These are phyloP conservation scores for Dovyalis caffra DNA, from an alignment of 345 rosid genomes.

Conservation along the genomic window DNA sequence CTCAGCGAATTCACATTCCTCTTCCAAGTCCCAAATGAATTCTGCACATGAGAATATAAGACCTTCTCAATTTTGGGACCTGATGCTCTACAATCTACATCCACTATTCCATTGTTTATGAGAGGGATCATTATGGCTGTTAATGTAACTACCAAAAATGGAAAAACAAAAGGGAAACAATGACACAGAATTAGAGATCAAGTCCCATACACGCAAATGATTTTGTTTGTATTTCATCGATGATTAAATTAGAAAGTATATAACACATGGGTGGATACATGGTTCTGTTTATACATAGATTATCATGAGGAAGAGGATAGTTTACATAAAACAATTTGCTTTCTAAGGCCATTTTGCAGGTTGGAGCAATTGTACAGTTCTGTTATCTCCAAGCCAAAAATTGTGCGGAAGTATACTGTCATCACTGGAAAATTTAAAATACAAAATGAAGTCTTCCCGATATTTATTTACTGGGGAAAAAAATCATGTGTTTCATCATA, in stretches of 20 bases:
- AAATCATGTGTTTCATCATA: background rate
- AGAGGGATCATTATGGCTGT: too few species aligned
- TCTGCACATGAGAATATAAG: too few species aligned
- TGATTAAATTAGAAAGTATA: constrained; percentile 1
- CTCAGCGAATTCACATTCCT: too few species aligned
- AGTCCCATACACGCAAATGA: background rate
- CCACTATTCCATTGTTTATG: too few species aligned
- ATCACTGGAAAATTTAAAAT: constrained; percentile 11
- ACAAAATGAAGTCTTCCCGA: background rate
- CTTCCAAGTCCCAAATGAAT: too few species aligned
- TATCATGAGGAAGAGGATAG: background rate
- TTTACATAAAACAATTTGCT: constrained; percentile 9
- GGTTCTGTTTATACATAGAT: constrained; percentile 11
- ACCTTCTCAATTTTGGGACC: too few species aligned
- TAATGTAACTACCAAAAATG: too few species aligned
- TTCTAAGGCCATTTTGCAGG: constrained; percentile 19
- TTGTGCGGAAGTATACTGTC: constrained; percentile 6
- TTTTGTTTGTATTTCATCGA: constrained; percentile 14
- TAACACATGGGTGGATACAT: constrained; percentile 14
- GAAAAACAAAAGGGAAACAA: background rate
- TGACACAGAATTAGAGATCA: background rate
- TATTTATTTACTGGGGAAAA: background rate
- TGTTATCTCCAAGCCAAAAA: constrained; percentile 11
- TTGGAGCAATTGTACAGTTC: constrained; percentile 12
- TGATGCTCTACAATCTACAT: too few species aligned